Conservation (phyloP, 805 yeast genomes). For the Ogataea allantospora region DNA sequence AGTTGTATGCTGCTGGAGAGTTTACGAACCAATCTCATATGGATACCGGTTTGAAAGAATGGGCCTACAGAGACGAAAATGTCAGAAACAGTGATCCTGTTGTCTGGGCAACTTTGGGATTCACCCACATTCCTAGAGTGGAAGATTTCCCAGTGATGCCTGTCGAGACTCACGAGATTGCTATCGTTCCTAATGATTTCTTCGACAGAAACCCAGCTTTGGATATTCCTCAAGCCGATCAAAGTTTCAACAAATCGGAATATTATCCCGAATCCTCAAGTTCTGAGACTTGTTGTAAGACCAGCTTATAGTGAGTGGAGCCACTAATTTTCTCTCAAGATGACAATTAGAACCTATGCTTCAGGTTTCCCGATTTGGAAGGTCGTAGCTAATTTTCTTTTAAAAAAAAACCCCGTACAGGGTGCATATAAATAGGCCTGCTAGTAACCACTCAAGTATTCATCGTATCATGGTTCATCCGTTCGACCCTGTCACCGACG, state of each 20-base stretch:
- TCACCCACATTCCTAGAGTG: conserved; percentile 78
- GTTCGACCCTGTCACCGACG: conserved; percentile 57
- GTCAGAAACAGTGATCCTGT: conserved; percentile 77
- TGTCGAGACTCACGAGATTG: conserved; percentile 69
- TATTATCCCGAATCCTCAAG: conserved; percentile 28
- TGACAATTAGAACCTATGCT: conserved; percentile 4
- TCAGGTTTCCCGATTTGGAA: conserved; percentile 14
- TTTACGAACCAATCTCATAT: conserved; percentile 75
- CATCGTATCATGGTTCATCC: conserved; percentile 42
- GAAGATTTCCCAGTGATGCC: conserved; percentile 94
- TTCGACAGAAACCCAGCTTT: conserved; percentile 76
- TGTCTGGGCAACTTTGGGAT: conserved; percentile 79
- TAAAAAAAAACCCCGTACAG: not conserved
- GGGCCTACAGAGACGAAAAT: conserved; percentile 66
- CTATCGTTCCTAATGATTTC: conserved; percentile 69
- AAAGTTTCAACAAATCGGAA: conserved; percentile 63
- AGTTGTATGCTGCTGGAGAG: conserved; percentile 79
- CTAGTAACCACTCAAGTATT: too few species aligned
- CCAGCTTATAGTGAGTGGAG: conserved; percentile 4
- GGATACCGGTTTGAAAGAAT: conserved; percentile 70
- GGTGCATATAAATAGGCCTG: conserved; percentile 7
- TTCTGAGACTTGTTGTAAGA: conserved; percentile 32
- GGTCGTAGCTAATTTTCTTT: conserved; percentile 4
- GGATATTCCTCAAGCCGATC: conserved; percentile 71
- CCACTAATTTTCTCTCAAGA: not conserved